Evolutionary conservation across 192 early-diverging fungal genomes (phyloP).

Genomic region (Podila clonocystis): DNA sequence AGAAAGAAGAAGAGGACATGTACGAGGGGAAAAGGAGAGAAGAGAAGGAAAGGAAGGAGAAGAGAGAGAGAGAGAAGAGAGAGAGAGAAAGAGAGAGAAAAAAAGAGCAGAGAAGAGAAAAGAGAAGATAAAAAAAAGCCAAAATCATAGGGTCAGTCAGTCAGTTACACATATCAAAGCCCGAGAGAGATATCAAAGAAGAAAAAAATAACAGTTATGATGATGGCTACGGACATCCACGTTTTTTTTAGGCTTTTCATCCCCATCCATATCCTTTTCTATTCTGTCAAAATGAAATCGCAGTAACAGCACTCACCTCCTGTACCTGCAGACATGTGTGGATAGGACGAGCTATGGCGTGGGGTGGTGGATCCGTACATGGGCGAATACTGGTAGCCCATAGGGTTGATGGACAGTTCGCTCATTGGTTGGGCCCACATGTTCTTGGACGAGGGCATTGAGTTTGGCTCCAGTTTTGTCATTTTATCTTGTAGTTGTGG

Average conservation of each 20-base stretch:
- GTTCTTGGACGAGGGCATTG: slow-evolving; percentile 35
- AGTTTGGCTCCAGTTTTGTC: slow-evolving; percentile 47
- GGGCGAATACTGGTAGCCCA: slow-evolving; percentile 29
- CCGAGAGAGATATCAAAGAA: background rate
- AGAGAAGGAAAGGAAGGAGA: background rate
- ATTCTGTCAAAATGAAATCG: too few relatives aligned
- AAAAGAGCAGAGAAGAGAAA: background rate
- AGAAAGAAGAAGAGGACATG: slow-evolving; percentile 13
- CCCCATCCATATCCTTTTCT: too few relatives aligned
- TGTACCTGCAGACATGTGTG: background rate
- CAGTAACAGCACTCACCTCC: background rate
- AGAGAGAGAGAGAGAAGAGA: background rate
- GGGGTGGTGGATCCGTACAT: background rate
- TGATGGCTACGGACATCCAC: too few relatives aligned
- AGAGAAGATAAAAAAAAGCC: background rate
- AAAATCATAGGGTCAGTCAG: slow-evolving; percentile 7
- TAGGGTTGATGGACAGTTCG: slow-evolving; percentile 19
- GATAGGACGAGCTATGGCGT: background rate
- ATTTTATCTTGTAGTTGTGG: slow-evolving; percentile 4
- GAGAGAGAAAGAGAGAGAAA: background rate
- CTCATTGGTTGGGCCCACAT: slow-evolving; percentile 39
- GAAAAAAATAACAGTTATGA: background rate
- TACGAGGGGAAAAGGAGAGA: slow-evolving; percentile 9
- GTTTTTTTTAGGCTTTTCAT: too few relatives aligned
- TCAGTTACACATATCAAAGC: background rate